phyloP scores from a whole-genome alignment of 768 basidiomycete genomes.

The Leccinellum luteum region DNA sequence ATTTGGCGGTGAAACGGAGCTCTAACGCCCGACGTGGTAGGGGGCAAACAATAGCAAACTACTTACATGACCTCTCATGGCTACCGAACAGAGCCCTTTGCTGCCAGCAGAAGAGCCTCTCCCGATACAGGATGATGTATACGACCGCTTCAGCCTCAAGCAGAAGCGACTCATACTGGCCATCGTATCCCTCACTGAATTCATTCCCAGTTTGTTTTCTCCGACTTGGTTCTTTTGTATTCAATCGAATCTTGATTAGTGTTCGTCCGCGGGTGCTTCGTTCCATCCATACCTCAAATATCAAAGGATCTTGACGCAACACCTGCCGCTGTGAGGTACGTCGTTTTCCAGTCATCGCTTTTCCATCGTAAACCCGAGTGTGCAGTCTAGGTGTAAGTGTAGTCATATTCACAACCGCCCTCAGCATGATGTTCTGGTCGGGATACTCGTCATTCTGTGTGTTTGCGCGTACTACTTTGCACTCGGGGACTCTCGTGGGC shows the following conservation, averaged over 20 bases:
- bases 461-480: constrained; percentile 9
- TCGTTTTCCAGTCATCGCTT: not conserved
- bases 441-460: constrained; percentile 50
- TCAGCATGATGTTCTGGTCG: constrained; percentile 52
- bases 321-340: constrained; percentile 53
- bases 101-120: not conserved
- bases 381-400: not conserved
- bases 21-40: too few species aligned
- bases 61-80: too few species aligned
- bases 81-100: not conserved
- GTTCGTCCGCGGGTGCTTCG: constrained; percentile 65
- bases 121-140: constrained; percentile 36
- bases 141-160: constrained; percentile 52
- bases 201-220: constrained; percentile 54
- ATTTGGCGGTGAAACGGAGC: too few species aligned
- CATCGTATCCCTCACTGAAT: constrained; percentile 58
- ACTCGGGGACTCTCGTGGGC: not conserved
- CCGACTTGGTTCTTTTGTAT: not conserved
- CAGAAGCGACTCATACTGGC: constrained; percentile 54
- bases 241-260: constrained; percentile 38
- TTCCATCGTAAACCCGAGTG: constrained; percentile 48
- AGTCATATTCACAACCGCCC: constrained; percentile 38
- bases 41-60: too few species aligned
- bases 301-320: constrained; percentile 61
- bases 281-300: constrained; percentile 74